These are phyloP conservation scores for Trifolium repens DNA, from an alignment of 306 rosid species.

Conservation along the genomic window DNA sequence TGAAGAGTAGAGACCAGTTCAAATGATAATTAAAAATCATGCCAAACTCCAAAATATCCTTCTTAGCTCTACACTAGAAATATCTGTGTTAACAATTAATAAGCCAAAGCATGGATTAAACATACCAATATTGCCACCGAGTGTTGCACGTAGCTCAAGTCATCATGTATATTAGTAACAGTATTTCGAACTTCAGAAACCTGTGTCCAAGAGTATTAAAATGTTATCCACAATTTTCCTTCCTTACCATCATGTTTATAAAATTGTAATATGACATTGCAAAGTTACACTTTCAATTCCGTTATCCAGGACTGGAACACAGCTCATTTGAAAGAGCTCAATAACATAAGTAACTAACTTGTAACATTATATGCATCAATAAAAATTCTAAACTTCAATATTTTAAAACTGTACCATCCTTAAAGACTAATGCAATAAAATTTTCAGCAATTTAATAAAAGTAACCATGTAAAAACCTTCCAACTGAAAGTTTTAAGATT, in stretches of 20 bases:
- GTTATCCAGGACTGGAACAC: slow-evolving; percentile 29
- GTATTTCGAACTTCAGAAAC: slow-evolving; percentile 72
- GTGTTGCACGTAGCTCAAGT: slow-evolving; percentile 61
- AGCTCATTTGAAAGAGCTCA: slow-evolving; percentile 27
- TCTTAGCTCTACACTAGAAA: slow-evolving; percentile 24
- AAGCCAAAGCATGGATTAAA: slow-evolving; percentile 40
- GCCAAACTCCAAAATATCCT: slow-evolving; percentile 30
- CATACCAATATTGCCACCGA: slow-evolving; percentile 80
- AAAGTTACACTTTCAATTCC: slow-evolving; percentile 24
- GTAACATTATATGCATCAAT: slow-evolving; percentile 7
- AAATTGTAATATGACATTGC: slow-evolving; percentile 17
- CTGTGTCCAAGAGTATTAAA: slow-evolving; percentile 55
- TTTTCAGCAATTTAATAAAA: slow-evolving; percentile 14
- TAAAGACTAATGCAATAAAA: slow-evolving; percentile 15
- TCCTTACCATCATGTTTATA: background rate
- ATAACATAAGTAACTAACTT: slow-evolving; percentile 10
- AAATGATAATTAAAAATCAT: slow-evolving; percentile 21
- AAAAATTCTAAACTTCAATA: background rate
- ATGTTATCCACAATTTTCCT: slow-evolving; percentile 32
- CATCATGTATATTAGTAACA: slow-evolving; percentile 58
- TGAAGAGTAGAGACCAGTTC: background rate
- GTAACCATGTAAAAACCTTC: slow-evolving; percentile 12
- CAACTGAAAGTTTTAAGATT: slow-evolving; percentile 18
- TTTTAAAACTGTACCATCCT: slow-evolving; percentile 25
- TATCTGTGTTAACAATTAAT: slow-evolving; percentile 5